Base-by-base conservation (phyloP, 2,329 filamentous ascomycete genomes). In the Botryotinia calthae region DNA sequence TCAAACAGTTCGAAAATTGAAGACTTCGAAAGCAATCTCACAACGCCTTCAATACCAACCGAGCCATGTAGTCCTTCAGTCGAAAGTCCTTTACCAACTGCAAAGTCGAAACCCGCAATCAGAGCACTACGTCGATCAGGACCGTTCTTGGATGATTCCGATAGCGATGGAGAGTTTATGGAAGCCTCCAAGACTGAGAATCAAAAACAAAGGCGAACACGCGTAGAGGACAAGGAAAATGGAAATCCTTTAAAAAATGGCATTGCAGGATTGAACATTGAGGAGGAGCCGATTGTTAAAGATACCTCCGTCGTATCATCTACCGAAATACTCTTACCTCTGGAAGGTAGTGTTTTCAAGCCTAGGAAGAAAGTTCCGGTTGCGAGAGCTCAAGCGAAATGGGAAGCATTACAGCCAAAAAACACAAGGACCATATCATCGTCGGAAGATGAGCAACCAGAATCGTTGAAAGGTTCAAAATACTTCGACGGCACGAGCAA, bases 111-210 rank as follows among this genome's bases (percentile, higher is more conserved):
- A 31, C 42, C 51, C 10, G 56, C 37, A 46, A 62, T 34, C 7
- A 80, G 77, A 73, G 77, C 75, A 68, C 71, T 74, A 54, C 76
- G 76, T 74, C 78, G 80, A 73, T 85, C 81, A 72, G 89, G 88
- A 0, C 91, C 91, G 0, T 95, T 95, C 77, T 79, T 94, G 58
- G 87, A 92, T 73, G 91, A 94, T 74, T 93, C 91, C 0, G 88
- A 90, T 66, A 87, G 85, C 68, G 88, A 87, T 64, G 82, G 82
- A 28, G 83, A 84, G 34, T 37, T 71, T 22, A 73, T 75, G 7
- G 74, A 72, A 69, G 63, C 62, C 10, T n/a, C 61, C 5, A 42
- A 42, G 18, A 31, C 25, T 25, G 18, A 18, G 34, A 20, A 56
- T 28, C n/a, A 48, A 34, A 34, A 25, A 1, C 28, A 48, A 65